These are phyloP conservation scores for Candida orba DNA, from an alignment of 805 yeast genomes.

Conservation along the genomic window DNA sequence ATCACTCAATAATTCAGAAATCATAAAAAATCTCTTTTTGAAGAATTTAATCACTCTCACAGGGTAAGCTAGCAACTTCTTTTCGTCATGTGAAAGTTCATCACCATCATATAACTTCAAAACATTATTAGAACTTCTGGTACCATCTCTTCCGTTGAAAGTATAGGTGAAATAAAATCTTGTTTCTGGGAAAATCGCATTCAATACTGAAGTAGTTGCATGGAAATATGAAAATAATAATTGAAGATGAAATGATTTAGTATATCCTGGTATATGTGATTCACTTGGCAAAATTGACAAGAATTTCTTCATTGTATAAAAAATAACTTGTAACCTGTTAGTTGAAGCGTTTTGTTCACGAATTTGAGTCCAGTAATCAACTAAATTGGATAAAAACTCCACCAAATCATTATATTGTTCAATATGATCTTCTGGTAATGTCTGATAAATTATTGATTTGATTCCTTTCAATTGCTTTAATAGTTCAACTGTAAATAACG, in stretches of 20 bases:
- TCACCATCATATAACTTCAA: slow-evolving; percentile 5
- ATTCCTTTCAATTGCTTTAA: slow-evolving; percentile 16
- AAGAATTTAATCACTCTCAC: slow-evolving; percentile 24
- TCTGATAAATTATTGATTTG: slow-evolving; percentile 13
- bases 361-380: slow-evolving; percentile 13
- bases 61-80: slow-evolving; percentile 21
- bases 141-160: slow-evolving; percentile 30
- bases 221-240: slow-evolving; percentile 27
- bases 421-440: slow-evolving; percentile 8
- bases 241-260: slow-evolving; percentile 12
- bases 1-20: slow-evolving; percentile 16
- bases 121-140: slow-evolving; percentile 18
- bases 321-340: slow-evolving; percentile 20
- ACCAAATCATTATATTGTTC: slow-evolving; percentile 14
- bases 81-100: slow-evolving; percentile 9
- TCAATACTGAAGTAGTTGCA: slow-evolving; percentile 26
- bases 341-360: slow-evolving; percentile 6
- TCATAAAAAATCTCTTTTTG: slow-evolving; percentile 19
- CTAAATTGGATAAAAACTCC: slow-evolving; percentile 7
- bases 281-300: slow-evolving; percentile 17
- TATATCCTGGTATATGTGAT: slow-evolving; percentile 2
- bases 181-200: slow-evolving; percentile 30
- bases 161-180: slow-evolving; percentile 29
- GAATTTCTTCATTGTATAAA: slow-evolving; percentile 20
- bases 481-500: slow-evolving; percentile 24